These are phyloP conservation scores for Fusarium denticulatum DNA, from an alignment of 2,329 filamentous ascomycete genomes.

Conservation along the genomic window DNA sequence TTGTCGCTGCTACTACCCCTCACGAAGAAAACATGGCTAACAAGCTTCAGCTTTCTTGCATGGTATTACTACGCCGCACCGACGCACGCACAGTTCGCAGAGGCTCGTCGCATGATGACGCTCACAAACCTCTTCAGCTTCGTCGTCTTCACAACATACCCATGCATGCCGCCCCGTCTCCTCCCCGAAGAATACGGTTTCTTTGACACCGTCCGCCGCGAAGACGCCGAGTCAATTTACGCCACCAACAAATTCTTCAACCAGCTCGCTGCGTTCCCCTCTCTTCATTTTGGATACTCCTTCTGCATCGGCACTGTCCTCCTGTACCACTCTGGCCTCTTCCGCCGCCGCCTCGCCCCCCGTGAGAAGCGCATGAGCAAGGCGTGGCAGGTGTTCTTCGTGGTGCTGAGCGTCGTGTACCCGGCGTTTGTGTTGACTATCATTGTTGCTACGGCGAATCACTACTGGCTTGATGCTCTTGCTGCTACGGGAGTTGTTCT, in stretches of 20 bases:
- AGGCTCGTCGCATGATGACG: constrained; percentile 55
- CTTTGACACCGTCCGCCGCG: constrained; percentile 64
- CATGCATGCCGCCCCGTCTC: constrained; percentile 66
- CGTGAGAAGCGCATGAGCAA: constrained; percentile 46
- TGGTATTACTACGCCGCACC: constrained; percentile 70
- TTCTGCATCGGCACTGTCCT: constrained; percentile 65
- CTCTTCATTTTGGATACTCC: constrained; percentile 66
- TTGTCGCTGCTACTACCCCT: not conserved
- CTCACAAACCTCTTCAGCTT: constrained; percentile 66
- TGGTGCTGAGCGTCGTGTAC: constrained; percentile 58
- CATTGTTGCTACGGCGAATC: constrained; percentile 71
- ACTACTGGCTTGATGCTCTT: constrained; percentile 72
- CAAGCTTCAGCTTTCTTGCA: constrained; percentile 62
- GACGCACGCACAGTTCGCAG: constrained; percentile 49
- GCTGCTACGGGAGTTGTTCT: constrained; percentile 70
- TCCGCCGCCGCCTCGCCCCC: constrained; percentile 46
- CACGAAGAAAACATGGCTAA: not conserved
- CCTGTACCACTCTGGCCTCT: constrained; percentile 61
- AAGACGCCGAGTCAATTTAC: constrained; percentile 66
- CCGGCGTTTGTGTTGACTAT: constrained; percentile 63
- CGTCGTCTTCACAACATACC: constrained; percentile 63
- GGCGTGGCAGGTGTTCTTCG: constrained; percentile 43
- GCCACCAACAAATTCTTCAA: constrained; percentile 68
- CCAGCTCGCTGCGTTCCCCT: constrained; percentile 67
- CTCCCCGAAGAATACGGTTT: constrained; percentile 67